Percentiles rank a stretch among this genome's conserved stretches.
phyloP scores from a whole-genome alignment of 163 green algal genomes.

The Chlorella variabilis region DNA sequence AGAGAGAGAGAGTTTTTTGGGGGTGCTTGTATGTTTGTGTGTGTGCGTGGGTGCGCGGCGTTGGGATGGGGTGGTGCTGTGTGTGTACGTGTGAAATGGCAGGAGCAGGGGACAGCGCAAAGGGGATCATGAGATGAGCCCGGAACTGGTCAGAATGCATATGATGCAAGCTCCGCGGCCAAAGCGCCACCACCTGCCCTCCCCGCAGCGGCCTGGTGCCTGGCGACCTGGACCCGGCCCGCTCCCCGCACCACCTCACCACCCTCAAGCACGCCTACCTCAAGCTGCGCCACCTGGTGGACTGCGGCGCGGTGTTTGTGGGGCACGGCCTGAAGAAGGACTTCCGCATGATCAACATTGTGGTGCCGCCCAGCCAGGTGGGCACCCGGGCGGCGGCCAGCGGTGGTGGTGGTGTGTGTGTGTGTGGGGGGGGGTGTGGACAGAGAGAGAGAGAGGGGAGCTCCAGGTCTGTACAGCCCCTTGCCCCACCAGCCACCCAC shows the following conservation, averaged over 20 bases:
- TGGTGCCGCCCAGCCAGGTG: constrained; percentile 87
- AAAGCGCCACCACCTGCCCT: too few relatives aligned
- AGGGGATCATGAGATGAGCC: too few relatives aligned
- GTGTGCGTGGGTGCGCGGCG: too few relatives aligned
- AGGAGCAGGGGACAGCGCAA: too few relatives aligned
- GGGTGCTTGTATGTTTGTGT: neutral
- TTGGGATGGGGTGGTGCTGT: too few relatives aligned
- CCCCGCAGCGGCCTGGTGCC: constrained; percentile 60
- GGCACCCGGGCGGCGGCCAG: neutral
- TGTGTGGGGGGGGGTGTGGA: neutral
- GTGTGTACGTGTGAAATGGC: too few relatives aligned
- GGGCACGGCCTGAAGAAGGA: constrained; percentile 95
- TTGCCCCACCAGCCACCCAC: too few relatives aligned
- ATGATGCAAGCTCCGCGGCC: too few relatives aligned
- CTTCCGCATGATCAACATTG: constrained; percentile 96
- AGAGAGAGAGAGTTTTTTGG: neutral
- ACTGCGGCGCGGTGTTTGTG: constrained; percentile 90
- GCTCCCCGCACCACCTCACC: constrained; percentile 82
- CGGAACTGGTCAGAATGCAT: too few relatives aligned
- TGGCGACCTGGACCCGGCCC: constrained; percentile 86
- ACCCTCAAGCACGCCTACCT: constrained; percentile 90
- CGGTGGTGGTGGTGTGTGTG: too few relatives aligned
- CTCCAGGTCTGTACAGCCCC: too few relatives aligned
- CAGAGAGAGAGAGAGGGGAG: too few relatives aligned
- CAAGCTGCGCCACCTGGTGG: constrained; percentile 95